Evolutionary conservation across 371 early-diverging fungal species (phyloP).

Genomic region (Nosema muscidifuracis): DNA sequence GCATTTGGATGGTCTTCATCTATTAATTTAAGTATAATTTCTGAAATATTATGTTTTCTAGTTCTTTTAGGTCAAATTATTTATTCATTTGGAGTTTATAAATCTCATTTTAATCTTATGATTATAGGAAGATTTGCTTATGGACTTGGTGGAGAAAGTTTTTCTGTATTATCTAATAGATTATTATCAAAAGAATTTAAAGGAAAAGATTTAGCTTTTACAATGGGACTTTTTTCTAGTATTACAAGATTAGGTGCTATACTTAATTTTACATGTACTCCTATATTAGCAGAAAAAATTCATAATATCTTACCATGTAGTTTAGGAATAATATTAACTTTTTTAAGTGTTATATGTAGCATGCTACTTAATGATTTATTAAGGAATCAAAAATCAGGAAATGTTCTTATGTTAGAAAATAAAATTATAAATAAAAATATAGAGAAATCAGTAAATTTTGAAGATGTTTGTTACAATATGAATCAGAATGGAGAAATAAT

Average conservation of each 20-base stretch:
- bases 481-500: not conserved
- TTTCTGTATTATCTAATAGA: slow-evolving; percentile 67
- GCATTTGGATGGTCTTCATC: slow-evolving; percentile 66
- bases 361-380: slow-evolving; percentile 7
- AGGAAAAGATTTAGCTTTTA: slow-evolving; percentile 66
- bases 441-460: not conserved
- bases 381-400: not conserved
- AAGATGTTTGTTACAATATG: not conserved
- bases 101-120: slow-evolving; percentile 64
- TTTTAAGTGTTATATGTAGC: slow-evolving; percentile 16
- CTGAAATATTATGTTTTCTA: slow-evolving; percentile 64
- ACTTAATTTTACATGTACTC: slow-evolving; percentile 66
- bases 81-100: slow-evolving; percentile 65
- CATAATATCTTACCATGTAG: slow-evolving; percentile 16
- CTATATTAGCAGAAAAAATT: slow-evolving; percentile 39
- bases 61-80: slow-evolving; percentile 67
- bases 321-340: slow-evolving; percentile 27
- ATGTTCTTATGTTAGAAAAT: not conserved
- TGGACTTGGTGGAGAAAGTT: slow-evolving; percentile 70
- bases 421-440: not conserved
- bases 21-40: slow-evolving; percentile 56
- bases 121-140: slow-evolving; percentile 67
- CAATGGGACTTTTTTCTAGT: slow-evolving; percentile 66
- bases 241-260: slow-evolving; percentile 67
- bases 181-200: slow-evolving; percentile 66